Base-by-base conservation (phyloP, 2,329 filamentous ascomycete genomes). In the Cordyceps tenuipes region DNA sequence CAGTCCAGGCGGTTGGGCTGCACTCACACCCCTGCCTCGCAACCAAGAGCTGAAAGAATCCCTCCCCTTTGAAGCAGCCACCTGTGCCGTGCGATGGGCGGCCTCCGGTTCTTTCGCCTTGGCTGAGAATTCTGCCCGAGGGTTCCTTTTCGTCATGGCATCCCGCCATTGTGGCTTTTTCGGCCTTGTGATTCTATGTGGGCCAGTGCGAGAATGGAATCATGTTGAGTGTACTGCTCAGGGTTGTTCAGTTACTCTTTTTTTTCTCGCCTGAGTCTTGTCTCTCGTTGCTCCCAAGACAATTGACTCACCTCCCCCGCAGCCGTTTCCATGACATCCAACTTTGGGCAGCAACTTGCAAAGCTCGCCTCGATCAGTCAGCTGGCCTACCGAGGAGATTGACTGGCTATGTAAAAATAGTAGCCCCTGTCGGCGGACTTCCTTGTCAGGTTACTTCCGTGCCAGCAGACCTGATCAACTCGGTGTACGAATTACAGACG, bases 71-170 rank as follows among this genome's bases (percentile, higher is more conserved):
- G 21, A 29, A 29, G 21, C 36, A 50, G 34, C 55, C 55, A 43
- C 43, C 49, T 6, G 26, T 26, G 55, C 36, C 10, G 26, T 26
- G 55, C 36, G 5, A 41, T 15, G 31, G 19, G 47, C 23, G 31
- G 23, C 23, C 34, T 50, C 34, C 26, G 41, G 15, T 47, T 41
- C 29, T 31, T 31, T 43, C 2, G 19, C 21, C 34, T 34, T 21
- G 55, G 55, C 55, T 57, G 55, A 57, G 21, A 43, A 57, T 50
- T 57, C 55, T 50, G 55, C 55, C 49, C 49, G 55, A 57, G 9
- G n/a, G 34, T 44, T 50, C 15, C 19, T 36, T 29, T 26, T 41
- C 13, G 15, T 49, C 19, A n/a, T 9, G 36, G 51, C 13, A 31
- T 56, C 19, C 52, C 52, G 44, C 55, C 55, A 47, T 23, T 13